Percentiles rank a stretch among this genome's conserved stretches.
These are phyloP conservation scores for Furcasterigmium sp. DNA, from an alignment of 2,329 filamentous ascomycete genomes.

Conservation along the genomic window DNA sequence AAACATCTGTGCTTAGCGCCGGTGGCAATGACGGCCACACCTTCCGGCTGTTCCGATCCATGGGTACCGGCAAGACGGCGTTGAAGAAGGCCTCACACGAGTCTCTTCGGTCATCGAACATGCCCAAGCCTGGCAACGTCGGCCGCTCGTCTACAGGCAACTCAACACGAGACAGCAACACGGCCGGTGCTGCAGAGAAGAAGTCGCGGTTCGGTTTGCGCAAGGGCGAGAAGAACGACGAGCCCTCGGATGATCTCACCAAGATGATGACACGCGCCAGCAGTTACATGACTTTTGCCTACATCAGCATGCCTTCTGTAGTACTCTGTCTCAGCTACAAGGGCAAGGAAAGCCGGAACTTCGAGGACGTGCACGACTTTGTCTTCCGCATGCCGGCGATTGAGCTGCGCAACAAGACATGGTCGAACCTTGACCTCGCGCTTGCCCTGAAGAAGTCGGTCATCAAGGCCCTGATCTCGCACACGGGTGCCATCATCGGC, in stretches of 20 bases:
- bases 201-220: slow-evolving; percentile 52
- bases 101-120: slow-evolving; percentile 40
- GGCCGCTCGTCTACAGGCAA: slow-evolving; percentile 41
- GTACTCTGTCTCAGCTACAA: slow-evolving; percentile 96
- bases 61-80: slow-evolving; percentile 36
- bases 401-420: slow-evolving; percentile 97
- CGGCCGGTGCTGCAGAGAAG: slow-evolving; percentile 33
- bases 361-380: slow-evolving; percentile 96
- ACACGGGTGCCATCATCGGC: slow-evolving; percentile 92
- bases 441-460: slow-evolving; percentile 91
- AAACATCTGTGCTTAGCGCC: slow-evolving; percentile 41
- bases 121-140: slow-evolving; percentile 34
- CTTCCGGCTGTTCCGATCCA: slow-evolving; percentile 47
- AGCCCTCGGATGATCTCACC: slow-evolving; percentile 79
- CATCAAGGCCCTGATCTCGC: slow-evolving; percentile 87
- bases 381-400: slow-evolving; percentile 93
- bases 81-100: slow-evolving; percentile 52
- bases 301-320: slow-evolving; percentile 91
- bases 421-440: slow-evolving; percentile 94
- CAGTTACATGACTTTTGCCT: slow-evolving; percentile 95
- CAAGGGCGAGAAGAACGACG: slow-evolving; percentile 39
- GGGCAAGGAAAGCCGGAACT: slow-evolving; percentile 88
- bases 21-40: slow-evolving; percentile 42
- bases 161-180: slow-evolving; percentile 33
- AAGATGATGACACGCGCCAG: slow-evolving; percentile 95